phyloP scores from a whole-genome alignment of 257 asterid species.

The Perilla frutescens region DNA sequence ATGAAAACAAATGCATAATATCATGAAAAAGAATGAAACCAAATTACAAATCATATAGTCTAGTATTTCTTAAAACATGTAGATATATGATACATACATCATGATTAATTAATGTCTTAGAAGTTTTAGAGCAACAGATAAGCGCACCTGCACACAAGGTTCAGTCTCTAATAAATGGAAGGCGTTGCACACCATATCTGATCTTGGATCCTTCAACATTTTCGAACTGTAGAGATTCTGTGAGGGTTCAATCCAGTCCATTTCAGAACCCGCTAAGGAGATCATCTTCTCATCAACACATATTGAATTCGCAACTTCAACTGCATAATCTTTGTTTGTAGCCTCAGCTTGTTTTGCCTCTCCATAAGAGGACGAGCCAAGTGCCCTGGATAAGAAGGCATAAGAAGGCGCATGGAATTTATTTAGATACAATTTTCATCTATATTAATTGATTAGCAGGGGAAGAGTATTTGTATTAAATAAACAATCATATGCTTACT shows the following conservation, averaged over 20 bases:
- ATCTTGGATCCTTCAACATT: constrained; percentile 42
- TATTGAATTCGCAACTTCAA: too few species aligned
- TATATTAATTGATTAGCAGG: background rate
- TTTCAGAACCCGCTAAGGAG: background rate
- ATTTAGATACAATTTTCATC: too few species aligned
- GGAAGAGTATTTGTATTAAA: too few species aligned
- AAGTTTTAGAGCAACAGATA: background rate
- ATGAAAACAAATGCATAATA: background rate
- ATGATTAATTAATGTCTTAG: too few species aligned
- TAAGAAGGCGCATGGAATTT: background rate
- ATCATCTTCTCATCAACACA: too few species aligned
- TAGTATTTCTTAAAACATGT: too few species aligned
- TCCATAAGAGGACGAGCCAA: constrained; percentile 42
- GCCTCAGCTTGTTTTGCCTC: constrained; percentile 25
- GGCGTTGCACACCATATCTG: constrained; percentile 57
- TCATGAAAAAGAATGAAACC: too few species aligned
- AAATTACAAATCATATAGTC: too few species aligned
- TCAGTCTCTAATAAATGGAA: constrained; percentile 65
- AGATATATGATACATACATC: too few species aligned
- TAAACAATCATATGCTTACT: too few species aligned
- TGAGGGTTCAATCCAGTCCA: constrained; percentile 71
- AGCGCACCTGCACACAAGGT: constrained; percentile 67
- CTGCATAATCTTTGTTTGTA: too few species aligned
- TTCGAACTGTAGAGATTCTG: constrained; percentile 40
- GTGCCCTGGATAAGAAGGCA: constrained; percentile 40